Evolutionary conservation across 2,329 filamentous ascomycete genomes (phyloP), one percentile per base, ranked within the genome.

Genomic region (Zalaria obscura): DNA sequence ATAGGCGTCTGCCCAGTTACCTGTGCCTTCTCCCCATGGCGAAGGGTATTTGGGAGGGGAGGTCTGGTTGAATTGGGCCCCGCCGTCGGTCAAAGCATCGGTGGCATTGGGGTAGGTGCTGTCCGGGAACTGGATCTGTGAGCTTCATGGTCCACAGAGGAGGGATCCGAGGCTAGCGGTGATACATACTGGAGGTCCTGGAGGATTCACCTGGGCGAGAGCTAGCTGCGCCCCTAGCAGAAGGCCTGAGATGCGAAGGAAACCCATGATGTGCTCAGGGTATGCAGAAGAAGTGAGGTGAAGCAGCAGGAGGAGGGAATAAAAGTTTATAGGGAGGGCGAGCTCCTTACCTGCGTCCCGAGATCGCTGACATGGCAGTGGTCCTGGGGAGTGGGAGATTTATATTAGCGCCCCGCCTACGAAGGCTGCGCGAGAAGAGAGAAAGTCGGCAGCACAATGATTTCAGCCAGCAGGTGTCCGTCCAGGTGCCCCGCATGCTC

Each of bases 11-110:
- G 74, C 70, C 87, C 87, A 94, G 36, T 73, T 66, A 7, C 82
- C 83, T 4, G 74, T 59, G 11, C 83, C 80, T 47, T 83, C 75
- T 64, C 81, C 80, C 85, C 87, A 93, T 66, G 87, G 87, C 27
- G 84, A 88, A 1, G 87, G 87, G 55, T 94, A 94, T 55, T 73
- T 74, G 2, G 85, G 83, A 36, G 75, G 74, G 25, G 74, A 78
- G 38, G 57, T 56, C 41, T 57, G 53, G 39, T 51, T 51, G 7
- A 49, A 56, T 33, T 52, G 46, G 5, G 55, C 52, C 25, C 55
- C 57, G 11, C 47, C 49, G 7, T 47, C 48, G n/a, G 53, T 48
- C 29, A 48, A 47, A 3, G 54, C 47, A 27, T 52, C 52, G 6
- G 46, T 52, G 25, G 52, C 49, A 42, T 52, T 52, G 31, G 42